Evolutionary conservation across 148 eudicot genomes (phyloP), one percentile per base, ranked within the genome.

Genomic region (Chenopodium suecicum): DNA sequence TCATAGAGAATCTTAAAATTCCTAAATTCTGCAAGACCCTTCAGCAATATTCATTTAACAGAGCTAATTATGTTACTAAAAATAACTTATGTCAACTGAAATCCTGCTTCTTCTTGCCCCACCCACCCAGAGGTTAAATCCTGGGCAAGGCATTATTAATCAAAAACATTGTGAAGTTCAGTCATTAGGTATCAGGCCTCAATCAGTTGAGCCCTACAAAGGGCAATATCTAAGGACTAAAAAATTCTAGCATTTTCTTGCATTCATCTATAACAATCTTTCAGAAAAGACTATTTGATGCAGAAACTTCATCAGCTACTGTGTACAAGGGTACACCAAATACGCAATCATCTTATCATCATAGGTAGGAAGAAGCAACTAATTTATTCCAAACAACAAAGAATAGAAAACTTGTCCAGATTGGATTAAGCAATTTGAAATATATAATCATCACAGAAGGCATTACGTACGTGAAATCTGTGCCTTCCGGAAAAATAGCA

Each of bases 401-500:
- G 29, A 64, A 72, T 48, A 8, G 2, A 34, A 64, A 64, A 7
- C 47, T 23, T 20, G 37, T 27, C 70, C 67, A 60, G 19, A 20
- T 14, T 56, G 66, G 23, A 62, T 62, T 13, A 4, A 31, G 25
- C 7, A 27, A 37, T 46, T 56, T 25, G 74, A 41, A 56, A n/a
- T 32, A 44, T 78, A 23, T 20, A 41, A n/a, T 37, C 17, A 50
- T 4, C 70, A 80, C 27, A 27, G 65, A 79, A 73, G 80, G 65
- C 77, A 56, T 90, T 94, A 94, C 98, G 95, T 94, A 93, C 54
- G 54, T 50, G 54, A 89, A 96, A 86, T 96, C 98, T 68, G 99
- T 96, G 88, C 98, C 99, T 86, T 96, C 99, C 0, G 99, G 99
- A 65, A 96, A 96, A 87, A 96, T 84, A 75, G 90, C 97, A 73